Evolutionary conservation across 192 early-diverging fungal species (phyloP).

Genomic region (Thamnidium elegans): DNA sequence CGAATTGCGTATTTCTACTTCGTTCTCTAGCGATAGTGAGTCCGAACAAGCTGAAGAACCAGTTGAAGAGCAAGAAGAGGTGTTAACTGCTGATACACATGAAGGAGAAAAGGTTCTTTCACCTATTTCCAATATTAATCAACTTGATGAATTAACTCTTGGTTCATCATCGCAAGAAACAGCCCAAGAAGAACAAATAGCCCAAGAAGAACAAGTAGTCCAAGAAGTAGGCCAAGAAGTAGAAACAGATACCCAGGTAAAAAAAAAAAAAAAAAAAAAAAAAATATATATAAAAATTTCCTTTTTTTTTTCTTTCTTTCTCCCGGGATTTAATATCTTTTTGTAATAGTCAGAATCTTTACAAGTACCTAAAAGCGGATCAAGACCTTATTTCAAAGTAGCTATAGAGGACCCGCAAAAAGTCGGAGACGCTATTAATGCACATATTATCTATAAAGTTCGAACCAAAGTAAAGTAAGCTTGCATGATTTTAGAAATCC

Average conservation of each 20-base stretch:
- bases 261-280: not conserved
- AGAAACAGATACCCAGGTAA: conserved; percentile 13
- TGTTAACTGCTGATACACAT: not conserved
- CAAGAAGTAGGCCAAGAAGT: no score
- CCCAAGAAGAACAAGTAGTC: conserved; percentile 9
- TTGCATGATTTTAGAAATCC: not conserved
- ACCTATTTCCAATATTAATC: not conserved
- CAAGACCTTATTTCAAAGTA: conserved; percentile 58
- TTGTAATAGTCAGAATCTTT: conserved; percentile 19
- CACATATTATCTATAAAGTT: conserved; percentile 86
- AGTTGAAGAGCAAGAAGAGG: not conserved
- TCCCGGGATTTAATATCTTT: not conserved
- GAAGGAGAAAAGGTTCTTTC: not conserved
- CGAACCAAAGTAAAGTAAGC: conserved; percentile 57
- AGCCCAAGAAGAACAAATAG: conserved; percentile 8
- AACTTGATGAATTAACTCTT: conserved; percentile 4
- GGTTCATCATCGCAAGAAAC: not conserved
- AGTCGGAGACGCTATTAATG: conserved; percentile 82
- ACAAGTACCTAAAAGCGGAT: conserved; percentile 38
- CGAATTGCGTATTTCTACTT: not conserved
- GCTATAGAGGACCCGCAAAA: conserved; percentile 85
- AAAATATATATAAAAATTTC: no score
- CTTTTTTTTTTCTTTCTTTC: no score
- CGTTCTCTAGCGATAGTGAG: not conserved
- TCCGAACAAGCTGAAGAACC: not conserved